Evolutionary conservation across 805 yeast species (phyloP).

Genomic region (Torulaspora delbrueckii): DNA sequence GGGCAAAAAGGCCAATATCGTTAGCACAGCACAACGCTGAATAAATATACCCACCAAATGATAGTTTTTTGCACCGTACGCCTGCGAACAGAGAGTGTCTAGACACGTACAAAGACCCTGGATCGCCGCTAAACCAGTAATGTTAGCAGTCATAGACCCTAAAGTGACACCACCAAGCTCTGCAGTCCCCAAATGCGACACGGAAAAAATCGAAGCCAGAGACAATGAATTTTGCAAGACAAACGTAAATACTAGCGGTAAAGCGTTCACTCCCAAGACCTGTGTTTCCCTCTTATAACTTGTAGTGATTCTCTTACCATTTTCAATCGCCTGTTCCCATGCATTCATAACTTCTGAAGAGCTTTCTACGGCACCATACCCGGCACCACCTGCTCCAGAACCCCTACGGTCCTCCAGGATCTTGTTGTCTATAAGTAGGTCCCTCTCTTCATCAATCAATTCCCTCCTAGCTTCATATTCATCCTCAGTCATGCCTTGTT

Average conservation of each 20-base stretch:
- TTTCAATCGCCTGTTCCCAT: conserved; percentile 33
- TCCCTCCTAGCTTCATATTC: conserved; percentile 17
- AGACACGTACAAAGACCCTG: conserved; percentile 76
- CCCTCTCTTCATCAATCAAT: conserved; percentile 32
- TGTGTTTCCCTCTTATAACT: conserved; percentile 42
- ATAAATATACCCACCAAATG: conserved; percentile 64
- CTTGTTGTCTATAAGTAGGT: conserved; percentile 32
- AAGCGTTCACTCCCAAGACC: conserved; percentile 42
- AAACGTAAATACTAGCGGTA: conserved; percentile 64
- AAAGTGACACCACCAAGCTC: conserved; percentile 73
- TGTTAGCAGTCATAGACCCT: conserved; percentile 74
- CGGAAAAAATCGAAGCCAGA: conserved; percentile 72
- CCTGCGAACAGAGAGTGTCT: conserved; percentile 75
- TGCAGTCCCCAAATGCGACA: conserved; percentile 64
- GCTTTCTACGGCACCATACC: conserved; percentile 15
- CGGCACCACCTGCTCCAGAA: background rate
- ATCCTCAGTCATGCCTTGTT: background rate
- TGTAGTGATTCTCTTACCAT: conserved; percentile 28
- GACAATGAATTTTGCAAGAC: conserved; percentile 67
- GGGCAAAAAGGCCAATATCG: conserved; percentile 50
- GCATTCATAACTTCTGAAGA: conserved; percentile 22
- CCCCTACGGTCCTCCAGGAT: conserved; percentile 11
- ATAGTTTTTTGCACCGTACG: conserved; percentile 64
- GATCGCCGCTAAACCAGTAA: conserved; percentile 67
- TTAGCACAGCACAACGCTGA: conserved; percentile 60